Conservation (phyloP, 148 eudicot species). For the Amaranthus cruentus region DNA sequence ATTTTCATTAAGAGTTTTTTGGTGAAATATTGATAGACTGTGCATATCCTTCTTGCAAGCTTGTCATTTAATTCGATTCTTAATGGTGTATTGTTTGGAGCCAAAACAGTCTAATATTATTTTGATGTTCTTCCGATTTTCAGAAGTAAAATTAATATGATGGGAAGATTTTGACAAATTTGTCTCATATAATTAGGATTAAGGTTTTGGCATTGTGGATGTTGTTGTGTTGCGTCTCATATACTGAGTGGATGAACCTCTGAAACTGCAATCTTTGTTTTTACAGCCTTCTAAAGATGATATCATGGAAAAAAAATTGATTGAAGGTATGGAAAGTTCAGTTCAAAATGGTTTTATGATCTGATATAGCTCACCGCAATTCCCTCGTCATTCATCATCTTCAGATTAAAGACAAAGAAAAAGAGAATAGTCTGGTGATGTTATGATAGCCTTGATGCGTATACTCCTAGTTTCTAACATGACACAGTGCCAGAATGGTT, state of each 20-base stretch:
- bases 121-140: not conserved
- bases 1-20: not conserved
- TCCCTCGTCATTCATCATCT: not conserved
- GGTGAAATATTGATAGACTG: not conserved
- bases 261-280: not conserved
- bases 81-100: not conserved
- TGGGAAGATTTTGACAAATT: no score
- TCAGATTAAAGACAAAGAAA: not conserved
- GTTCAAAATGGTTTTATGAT: not conserved
- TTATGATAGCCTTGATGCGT: not conserved
- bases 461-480: not conserved
- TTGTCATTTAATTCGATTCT: not conserved
- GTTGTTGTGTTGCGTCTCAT: not conserved
- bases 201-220: no score
- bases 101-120: not conserved
- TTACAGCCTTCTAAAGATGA: conserved; percentile 23
- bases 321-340: conserved; percentile 26
- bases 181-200: no score
- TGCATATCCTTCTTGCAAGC: not conserved
- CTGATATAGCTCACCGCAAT: not conserved
- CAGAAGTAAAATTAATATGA: not conserved
- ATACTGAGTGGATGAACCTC: not conserved
- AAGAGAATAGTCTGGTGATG: not conserved
- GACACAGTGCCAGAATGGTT: not conserved
- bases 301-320: conserved; percentile 26